Evolutionary conservation across 2,329 filamentous ascomycete species (phyloP).

Genomic region (Aspergillus ruber): DNA sequence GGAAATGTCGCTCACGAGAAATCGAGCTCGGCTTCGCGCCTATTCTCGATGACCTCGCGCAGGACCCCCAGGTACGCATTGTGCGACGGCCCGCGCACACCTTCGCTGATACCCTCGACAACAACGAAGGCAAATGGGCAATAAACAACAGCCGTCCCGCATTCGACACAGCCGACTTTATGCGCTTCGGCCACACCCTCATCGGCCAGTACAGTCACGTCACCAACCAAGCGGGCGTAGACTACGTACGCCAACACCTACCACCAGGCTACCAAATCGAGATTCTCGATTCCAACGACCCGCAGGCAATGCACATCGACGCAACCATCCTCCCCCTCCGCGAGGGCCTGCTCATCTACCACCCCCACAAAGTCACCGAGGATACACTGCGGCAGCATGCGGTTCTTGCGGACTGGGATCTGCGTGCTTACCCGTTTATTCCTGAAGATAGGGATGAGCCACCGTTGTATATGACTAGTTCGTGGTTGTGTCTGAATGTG

Average conservation of each 20-base stretch:
- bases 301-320: slow-evolving; percentile 28
- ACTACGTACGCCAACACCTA: slow-evolving; percentile 20
- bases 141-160: slow-evolving; percentile 30
- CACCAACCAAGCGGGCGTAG: slow-evolving; percentile 25
- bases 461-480: slow-evolving; percentile 21
- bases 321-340: slow-evolving; percentile 25
- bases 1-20: background rate
- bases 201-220: slow-evolving; percentile 29
- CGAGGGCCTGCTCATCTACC: slow-evolving; percentile 20
- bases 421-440: background rate
- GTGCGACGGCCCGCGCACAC: background rate
- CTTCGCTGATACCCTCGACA: background rate
- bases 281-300: slow-evolving; percentile 19
- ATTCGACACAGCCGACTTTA: slow-evolving; percentile 31
- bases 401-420: slow-evolving; percentile 14
- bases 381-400: slow-evolving; percentile 15
- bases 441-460: slow-evolving; percentile 7
- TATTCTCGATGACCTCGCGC: background rate
- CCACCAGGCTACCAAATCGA: slow-evolving; percentile 24
- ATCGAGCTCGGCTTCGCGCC: background rate
- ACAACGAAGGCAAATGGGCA: slow-evolving; percentile 11
- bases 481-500: slow-evolving; percentile 13
- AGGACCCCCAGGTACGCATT: background rate
- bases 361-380: slow-evolving; percentile 19
- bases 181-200: slow-evolving; percentile 26